These are phyloP conservation scores for Martensiomyces pterosporus DNA, from an alignment of 192 early-diverging fungal species.

Conservation along the genomic window DNA sequence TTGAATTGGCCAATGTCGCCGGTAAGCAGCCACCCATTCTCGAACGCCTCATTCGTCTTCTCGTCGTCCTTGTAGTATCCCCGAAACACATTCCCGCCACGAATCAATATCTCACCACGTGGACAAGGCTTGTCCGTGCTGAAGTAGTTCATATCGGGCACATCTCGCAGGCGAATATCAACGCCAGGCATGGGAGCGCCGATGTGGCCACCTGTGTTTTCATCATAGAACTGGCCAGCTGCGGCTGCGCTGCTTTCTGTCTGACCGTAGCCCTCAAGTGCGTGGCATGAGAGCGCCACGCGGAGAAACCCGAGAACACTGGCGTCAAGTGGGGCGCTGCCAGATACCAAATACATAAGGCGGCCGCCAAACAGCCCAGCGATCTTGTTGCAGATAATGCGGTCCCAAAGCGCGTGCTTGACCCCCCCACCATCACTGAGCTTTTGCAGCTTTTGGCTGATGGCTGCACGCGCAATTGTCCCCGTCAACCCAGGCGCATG, in stretches of 20 bases:
- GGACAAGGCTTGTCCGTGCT: conserved; percentile 65
- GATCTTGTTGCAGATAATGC: conserved; percentile 71
- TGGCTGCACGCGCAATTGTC: conserved; percentile 50
- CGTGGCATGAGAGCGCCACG: conserved; percentile 48
- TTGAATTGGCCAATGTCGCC: conserved; percentile 80
- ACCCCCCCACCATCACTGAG: conserved; percentile 41
- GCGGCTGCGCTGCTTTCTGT: conserved; percentile 7
- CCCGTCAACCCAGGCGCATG: conserved; percentile 53
- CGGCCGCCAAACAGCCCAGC: conserved; percentile 62
- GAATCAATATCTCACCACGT: conserved; percentile 79
- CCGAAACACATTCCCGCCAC: conserved; percentile 59
- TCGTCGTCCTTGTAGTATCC: conserved; percentile 74
- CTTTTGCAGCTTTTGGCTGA: conserved; percentile 49
- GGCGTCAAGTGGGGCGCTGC: conserved; percentile 54
- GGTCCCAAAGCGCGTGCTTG: conserved; percentile 72
- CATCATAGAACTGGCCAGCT: conserved; percentile 9
- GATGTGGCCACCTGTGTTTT: conserved; percentile 53
- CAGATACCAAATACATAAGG: conserved; percentile 49
- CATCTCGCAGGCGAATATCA: conserved; percentile 75
- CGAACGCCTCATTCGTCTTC: conserved; percentile 70
- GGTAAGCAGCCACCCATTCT: conserved; percentile 70
- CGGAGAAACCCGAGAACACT: conserved; percentile 55
- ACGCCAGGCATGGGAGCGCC: conserved; percentile 63
- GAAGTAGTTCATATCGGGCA: conserved; percentile 80
- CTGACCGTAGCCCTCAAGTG: conserved; percentile 42